Conservation (phyloP, 805 yeast species). For the Sugiyamaella chiloensis region DNA sequence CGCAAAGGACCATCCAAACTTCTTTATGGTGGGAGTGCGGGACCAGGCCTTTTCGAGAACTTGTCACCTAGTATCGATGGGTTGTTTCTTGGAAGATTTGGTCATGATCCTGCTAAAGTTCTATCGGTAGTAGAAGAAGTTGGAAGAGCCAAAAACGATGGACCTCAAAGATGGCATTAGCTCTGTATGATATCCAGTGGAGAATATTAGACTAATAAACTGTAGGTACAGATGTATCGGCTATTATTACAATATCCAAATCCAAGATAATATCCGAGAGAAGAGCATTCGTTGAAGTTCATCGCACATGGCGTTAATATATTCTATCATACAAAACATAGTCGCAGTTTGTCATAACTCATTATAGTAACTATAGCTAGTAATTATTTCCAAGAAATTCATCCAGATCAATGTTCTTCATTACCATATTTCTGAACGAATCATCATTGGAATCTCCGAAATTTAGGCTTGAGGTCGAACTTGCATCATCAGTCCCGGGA, state of each 20-base stretch:
- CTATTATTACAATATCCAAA: not conserved
- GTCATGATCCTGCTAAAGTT: conserved; percentile 27
- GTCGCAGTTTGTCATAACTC: not conserved
- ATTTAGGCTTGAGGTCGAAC: not conserved
- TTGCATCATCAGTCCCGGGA: not conserved
- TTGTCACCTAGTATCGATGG: conserved; percentile 28
- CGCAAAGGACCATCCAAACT: conserved; percentile 20
- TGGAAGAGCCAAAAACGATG: not conserved
- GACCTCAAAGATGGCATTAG: conserved; percentile 1
- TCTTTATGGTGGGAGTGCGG: conserved; percentile 31
- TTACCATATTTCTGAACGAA: conserved; percentile 19
- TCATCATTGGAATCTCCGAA: conserved; percentile 8
- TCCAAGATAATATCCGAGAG: not conserved
- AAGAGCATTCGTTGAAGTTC: not conserved
- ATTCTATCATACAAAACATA: too few relatives aligned
- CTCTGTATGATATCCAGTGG: too few relatives aligned
- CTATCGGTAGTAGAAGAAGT: conserved; percentile 25
- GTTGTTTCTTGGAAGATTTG: conserved; percentile 30
- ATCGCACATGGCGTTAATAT: too few relatives aligned
- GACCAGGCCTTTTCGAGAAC: conserved; percentile 26
- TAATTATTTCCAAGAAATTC: conserved; percentile 19
- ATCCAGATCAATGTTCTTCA: conserved; percentile 25
- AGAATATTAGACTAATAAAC: too few relatives aligned
- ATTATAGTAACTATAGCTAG: not conserved
- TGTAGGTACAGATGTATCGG: not conserved